Conservation (phyloP, 345 rosid species). For the Pelargonium nanum region DNA sequence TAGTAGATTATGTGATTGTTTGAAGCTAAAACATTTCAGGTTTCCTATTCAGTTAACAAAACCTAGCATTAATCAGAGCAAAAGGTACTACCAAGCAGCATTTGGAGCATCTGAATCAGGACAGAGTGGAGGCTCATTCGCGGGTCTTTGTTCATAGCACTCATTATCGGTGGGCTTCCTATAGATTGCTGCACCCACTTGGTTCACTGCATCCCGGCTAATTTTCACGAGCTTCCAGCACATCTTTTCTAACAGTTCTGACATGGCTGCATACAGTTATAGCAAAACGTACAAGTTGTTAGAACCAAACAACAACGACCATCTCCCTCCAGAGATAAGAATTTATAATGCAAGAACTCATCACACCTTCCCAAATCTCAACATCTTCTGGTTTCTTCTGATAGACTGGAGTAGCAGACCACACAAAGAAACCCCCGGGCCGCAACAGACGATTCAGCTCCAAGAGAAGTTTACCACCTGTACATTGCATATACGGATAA, state of each 20-base stretch:
- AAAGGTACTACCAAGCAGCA: slow-evolving; percentile 66
- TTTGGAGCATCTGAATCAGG: slow-evolving; percentile 72
- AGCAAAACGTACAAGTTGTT: slow-evolving; percentile 13
- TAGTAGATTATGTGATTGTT: not conserved
- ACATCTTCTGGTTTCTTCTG: slow-evolving; percentile 69
- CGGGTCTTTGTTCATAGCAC: slow-evolving; percentile 64
- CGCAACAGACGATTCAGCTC: slow-evolving; percentile 80
- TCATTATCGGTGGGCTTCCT: slow-evolving; percentile 73
- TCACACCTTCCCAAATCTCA: slow-evolving; percentile 75
- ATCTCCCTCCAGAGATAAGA: slow-evolving; percentile 2
- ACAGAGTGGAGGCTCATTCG: slow-evolving; percentile 69
- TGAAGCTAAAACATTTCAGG: not conserved
- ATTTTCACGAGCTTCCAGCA: slow-evolving; percentile 87
- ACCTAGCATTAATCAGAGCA: not conserved
- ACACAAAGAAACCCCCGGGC: slow-evolving; percentile 88
- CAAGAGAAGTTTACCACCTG: slow-evolving; percentile 86
- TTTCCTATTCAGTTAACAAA: not conserved
- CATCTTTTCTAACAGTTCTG: slow-evolving; percentile 56
- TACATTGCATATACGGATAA: slow-evolving; percentile 3
- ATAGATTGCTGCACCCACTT: slow-evolving; percentile 70
- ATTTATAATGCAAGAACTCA: slow-evolving; percentile 5
- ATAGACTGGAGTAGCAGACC: slow-evolving; percentile 99
- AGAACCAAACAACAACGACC: slow-evolving; percentile 10
- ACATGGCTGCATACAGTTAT: slow-evolving; percentile 58
- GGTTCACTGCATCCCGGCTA: slow-evolving; percentile 55